Evolutionary conservation across 225 moss, liverwort and hornwort genomes (phyloP), one percentile per base, ranked within the genome.

Genomic region (Sphagnum tenellum): DNA sequence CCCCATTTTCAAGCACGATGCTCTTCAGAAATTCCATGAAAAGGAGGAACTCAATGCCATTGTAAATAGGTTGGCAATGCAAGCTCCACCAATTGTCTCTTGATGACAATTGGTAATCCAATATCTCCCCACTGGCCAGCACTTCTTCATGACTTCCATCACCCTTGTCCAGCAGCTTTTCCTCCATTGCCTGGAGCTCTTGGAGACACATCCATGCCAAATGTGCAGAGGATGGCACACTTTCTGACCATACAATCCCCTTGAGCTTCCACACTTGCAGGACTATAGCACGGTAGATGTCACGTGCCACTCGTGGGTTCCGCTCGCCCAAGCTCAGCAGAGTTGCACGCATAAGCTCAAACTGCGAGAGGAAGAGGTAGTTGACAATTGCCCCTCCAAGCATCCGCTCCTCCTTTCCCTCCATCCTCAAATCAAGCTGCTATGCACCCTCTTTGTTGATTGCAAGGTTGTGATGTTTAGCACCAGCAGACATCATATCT

Each of bases 141-240:
- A 29, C 29, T 29, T 29, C 29, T 29, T 29, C 29, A 29, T 29
- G 29, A 29, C 29, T 29, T 29, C 29, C 29, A 29, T 29, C 29
- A 29, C 29, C 49, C 44, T 66, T 66, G 29, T 83, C 74, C 74
- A 76, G 70, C 47, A 79, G 72, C 62, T 87, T 83, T 47, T 70
- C 85, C 74, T 84, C 86, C 78, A 90, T 80, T 11, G 75, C 70
- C 4, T 81, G 81, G 29, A 92, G 87, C 83, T 96, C 96, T 76
- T 89, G 90, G 58, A 90, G 77, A 58, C 96, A 98, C 55, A 98
- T 84, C 92, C 92, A 98, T 47, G 87, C 85, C 71, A 98, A 81
- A 76, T 98, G 96, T 62, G 93, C 82, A 14, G 96, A 76, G 0
- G 96, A 98, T 3, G 96, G 90, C 70, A 93, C 92, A 64, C 92